phyloP scores from a whole-genome alignment of 1,284 basidiomycete genomes.

The Paramarasmius palmivorus region DNA sequence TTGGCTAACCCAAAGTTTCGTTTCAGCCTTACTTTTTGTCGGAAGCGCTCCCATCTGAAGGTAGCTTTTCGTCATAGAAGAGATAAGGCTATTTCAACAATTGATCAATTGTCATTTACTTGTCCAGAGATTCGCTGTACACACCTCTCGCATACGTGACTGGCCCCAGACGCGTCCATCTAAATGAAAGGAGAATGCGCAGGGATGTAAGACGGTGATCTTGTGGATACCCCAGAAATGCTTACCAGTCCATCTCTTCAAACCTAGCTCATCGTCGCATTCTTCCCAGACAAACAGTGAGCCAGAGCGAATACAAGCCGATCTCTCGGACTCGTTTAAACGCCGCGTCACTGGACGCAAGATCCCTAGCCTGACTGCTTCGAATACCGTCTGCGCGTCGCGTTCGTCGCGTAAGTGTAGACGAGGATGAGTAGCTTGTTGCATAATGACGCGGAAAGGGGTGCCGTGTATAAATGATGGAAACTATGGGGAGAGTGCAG shows the following conservation, averaged over 20 bases:
- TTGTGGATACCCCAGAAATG: not conserved
- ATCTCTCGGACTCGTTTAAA: constrained; percentile 59
- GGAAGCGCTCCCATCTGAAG: constrained; percentile 39
- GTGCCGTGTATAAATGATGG: not conserved
- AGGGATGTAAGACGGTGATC: not conserved
- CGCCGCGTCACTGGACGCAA: constrained; percentile 50
- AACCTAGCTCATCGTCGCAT: constrained; percentile 59
- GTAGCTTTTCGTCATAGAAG: constrained; percentile 64
- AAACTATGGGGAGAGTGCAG: not conserved
- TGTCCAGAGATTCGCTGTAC: constrained; percentile 16
- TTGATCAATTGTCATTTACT: constrained; percentile 4
- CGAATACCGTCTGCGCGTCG: constrained; percentile 25
- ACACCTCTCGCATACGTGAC: constrained; percentile 62
- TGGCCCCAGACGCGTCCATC: constrained; percentile 69
- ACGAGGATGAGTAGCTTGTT: constrained; percentile 19
- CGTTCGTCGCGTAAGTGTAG: constrained; percentile 19
- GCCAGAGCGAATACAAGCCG: constrained; percentile 56
- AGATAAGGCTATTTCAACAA: constrained; percentile 50
- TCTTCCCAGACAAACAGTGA: constrained; percentile 70
- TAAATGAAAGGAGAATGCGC: constrained; percentile 10
- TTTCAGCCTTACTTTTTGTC: constrained; percentile 38
- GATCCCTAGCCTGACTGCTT: constrained; percentile 60
- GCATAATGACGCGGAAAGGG: constrained; percentile 8
- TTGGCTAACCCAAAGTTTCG: constrained; percentile 1
- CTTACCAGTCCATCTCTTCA: constrained; percentile 56